phyloP scores from a whole-genome alignment of 345 rosid genomes.

The Salix arbutifolia region DNA sequence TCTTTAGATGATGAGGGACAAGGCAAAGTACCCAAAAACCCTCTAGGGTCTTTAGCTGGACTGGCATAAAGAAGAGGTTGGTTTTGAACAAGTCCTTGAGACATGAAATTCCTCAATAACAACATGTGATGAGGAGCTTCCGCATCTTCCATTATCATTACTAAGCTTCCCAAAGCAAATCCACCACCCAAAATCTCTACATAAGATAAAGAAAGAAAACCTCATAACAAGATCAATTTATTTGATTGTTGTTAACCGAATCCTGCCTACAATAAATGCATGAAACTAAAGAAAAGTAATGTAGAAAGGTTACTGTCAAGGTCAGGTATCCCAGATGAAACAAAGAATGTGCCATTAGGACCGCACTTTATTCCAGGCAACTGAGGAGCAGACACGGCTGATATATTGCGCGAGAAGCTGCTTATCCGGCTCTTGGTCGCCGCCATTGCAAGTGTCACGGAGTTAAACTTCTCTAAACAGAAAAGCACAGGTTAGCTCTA shows the following conservation, averaged over 20 bases:
- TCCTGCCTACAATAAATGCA: not conserved
- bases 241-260: not conserved
- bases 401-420: constrained; percentile 76
- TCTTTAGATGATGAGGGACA: constrained; percentile 58
- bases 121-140: constrained; percentile 99
- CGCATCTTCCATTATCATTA: constrained; percentile 95
- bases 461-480: not conserved
- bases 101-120: constrained; percentile 84
- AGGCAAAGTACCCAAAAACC: constrained; percentile 86
- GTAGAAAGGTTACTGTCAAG: constrained; percentile 62
- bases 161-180: constrained; percentile 73
- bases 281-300: not conserved
- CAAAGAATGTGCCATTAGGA: constrained; percentile 69
- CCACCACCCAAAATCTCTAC: constrained; percentile 85
- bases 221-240: not conserved
- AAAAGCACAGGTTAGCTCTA: not conserved
- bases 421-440: constrained; percentile 53
- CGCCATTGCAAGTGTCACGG: constrained; percentile 40
- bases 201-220: constrained; percentile 2
- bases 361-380: constrained; percentile 73
- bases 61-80: constrained; percentile 84
- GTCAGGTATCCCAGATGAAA: constrained; percentile 80
- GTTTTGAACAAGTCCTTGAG: constrained; percentile 83
- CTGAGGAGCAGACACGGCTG: constrained; percentile 36
- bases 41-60: constrained; percentile 73